Base-by-base conservation (phyloP, 768 basidiomycete species). In the Pleurotus citrinopileatus region DNA sequence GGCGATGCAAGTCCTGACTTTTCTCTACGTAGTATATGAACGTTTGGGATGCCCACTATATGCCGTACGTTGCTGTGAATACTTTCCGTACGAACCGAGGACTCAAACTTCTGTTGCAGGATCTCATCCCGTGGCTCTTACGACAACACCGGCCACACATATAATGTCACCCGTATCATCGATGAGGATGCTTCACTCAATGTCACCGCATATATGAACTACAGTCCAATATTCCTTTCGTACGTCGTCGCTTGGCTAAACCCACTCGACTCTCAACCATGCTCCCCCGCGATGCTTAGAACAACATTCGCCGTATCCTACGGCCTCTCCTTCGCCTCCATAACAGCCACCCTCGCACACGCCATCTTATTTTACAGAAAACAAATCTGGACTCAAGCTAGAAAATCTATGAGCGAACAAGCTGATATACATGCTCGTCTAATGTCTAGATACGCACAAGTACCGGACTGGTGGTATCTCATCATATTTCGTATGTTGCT, bases 381-480 rank as follows among this genome's bases (percentile, higher is more conserved):
- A 63, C 87, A 89, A 63, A 88, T 93, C 50, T 86, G 81, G 83
- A 70, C 67, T 0, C 89, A 91, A 66, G 70, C 84, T 28, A 82
- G 84, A 44, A 80, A 84, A 48, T 78, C 89, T 9, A 79, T 91
- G 70, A 69, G 78, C 42, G 91, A 92, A 59, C 89, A 93, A 61
- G 84, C 88, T 1, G 91, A 94, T 69, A 82, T 94, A 55, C 91
- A 94, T 60, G 88, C 89, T 17, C 80, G 89, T 8, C 73, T 94
- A 27, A 94, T 94, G 92, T 73, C 78, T 13, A 69, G 70, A 45
- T 94, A 94, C 64, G 74, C 72, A 0, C 87, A 87, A 60, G 85
- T 93, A n/a, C 91, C 91, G 1, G 80, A 91, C 55, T 92, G 88
- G 90, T 94, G 91, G 91, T 94, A 92, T 65, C 65, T 73, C 8